Evolutionary conservation across 176 grass and related monocot genomes (phyloP).

Genomic region (Triticum monococcum): DNA sequence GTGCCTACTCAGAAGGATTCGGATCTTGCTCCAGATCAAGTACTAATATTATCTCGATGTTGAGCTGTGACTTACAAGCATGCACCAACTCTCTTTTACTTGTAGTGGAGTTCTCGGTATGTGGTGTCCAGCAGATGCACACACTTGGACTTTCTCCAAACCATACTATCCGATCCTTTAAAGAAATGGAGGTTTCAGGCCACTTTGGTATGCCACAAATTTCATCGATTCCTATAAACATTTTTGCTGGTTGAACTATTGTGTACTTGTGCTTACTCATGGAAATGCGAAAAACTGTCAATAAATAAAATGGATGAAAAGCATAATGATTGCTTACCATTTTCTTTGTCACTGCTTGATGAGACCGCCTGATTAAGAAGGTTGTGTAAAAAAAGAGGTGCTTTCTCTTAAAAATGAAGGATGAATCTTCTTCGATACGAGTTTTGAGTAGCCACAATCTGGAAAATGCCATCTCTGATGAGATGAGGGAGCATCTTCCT

Average conservation of each 20-base stretch:
- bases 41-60: neutral
- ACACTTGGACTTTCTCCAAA: neutral
- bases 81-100: neutral
- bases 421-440: neutral
- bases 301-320: slow-evolving; percentile 9
- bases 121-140: neutral
- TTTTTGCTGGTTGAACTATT: neutral
- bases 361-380: neutral
- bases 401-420: neutral
- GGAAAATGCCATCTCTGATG: slow-evolving; percentile 6
- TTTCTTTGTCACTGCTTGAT: neutral
- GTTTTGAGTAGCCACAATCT: neutral
- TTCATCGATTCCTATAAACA: neutral
- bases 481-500: slow-evolving; percentile 33
- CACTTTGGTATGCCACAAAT: neutral
- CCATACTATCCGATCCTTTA: neutral
- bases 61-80: slow-evolving; percentile 9
- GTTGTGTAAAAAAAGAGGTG: neutral
- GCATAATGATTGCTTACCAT: neutral
- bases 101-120: neutral
- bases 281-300: neutral
- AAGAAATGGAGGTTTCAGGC: neutral
- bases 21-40: neutral
- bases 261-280: neutral
- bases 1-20: slow-evolving; percentile 4